These are phyloP conservation scores for Colletotrichum orchidophilum DNA, from an alignment of 2,329 filamentous ascomycete species.

Conservation along the genomic window DNA sequence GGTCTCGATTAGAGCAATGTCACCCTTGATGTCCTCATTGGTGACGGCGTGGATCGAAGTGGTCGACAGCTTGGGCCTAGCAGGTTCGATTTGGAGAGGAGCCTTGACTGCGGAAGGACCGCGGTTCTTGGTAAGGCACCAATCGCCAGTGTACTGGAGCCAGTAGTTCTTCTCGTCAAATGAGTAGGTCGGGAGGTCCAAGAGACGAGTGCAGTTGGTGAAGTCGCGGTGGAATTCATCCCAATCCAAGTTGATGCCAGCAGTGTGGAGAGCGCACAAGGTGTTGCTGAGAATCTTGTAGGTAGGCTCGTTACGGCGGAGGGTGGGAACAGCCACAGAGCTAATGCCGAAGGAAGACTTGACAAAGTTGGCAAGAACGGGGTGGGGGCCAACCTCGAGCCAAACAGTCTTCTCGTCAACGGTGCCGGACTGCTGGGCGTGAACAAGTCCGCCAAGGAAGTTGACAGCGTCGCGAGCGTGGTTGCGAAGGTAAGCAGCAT, in stretches of 20 bases:
- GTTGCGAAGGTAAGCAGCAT: conserved; percentile 66
- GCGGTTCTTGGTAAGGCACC: conserved; percentile 76
- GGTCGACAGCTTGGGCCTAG: conserved; percentile 68
- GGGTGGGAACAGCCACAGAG: conserved; percentile 64
- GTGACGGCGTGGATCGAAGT: conserved; percentile 73
- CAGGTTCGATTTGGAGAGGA: conserved; percentile 45
- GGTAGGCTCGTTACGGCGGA: conserved; percentile 70
- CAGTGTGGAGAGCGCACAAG: conserved; percentile 65
- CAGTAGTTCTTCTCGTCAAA: conserved; percentile 81
- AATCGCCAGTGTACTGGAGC: conserved; percentile 73
- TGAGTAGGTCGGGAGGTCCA: conserved; percentile 73
- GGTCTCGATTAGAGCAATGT: conserved; percentile 67
- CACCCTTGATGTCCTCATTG: conserved; percentile 69
- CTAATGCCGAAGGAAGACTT: conserved; percentile 66
- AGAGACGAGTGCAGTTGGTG: conserved; percentile 52
- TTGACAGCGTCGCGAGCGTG: conserved; percentile 73
- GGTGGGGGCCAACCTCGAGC: conserved; percentile 77
- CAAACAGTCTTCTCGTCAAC: conserved; percentile 72
- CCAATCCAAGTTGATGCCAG: conserved; percentile 74
- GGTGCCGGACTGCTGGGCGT: conserved; percentile 60
- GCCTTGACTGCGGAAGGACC: conserved; percentile 49
- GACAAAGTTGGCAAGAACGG: conserved; percentile 71
- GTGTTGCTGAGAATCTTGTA: conserved; percentile 71
- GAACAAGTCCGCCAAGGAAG: conserved; percentile 67
- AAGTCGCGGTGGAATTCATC: conserved; percentile 72